Evolutionary conservation across 768 basidiomycete genomes (phyloP).

Genomic region (Leccinum variicolor): DNA sequence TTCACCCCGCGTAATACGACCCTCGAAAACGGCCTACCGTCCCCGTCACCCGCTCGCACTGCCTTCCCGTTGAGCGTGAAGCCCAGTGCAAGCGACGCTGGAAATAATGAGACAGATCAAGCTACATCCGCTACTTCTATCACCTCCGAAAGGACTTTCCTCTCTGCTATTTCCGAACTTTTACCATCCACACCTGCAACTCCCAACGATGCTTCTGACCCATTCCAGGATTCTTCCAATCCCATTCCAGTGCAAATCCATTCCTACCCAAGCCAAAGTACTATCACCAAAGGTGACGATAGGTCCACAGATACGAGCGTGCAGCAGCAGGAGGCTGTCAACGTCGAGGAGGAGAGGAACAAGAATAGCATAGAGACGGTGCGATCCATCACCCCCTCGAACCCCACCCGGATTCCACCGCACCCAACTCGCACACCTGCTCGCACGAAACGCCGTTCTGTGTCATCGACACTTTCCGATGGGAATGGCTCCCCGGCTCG

Average conservation of each 20-base stretch:
- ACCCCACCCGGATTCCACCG: slow-evolving; percentile 42
- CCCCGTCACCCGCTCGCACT: slow-evolving; percentile 31
- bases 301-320: slow-evolving; percentile 31
- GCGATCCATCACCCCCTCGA: slow-evolving; percentile 23
- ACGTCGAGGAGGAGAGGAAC: slow-evolving; percentile 44
- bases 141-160: slow-evolving; percentile 43
- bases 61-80: slow-evolving; percentile 28
- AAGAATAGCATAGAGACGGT: slow-evolving; percentile 1
- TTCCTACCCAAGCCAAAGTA: slow-evolving; percentile 55
- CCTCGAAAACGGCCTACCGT: slow-evolving; percentile 21
- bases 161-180: slow-evolving; percentile 52
- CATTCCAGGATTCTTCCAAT: slow-evolving; percentile 34
- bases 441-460: slow-evolving; percentile 92
- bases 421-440: slow-evolving; percentile 84
- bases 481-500: slow-evolving; percentile 47
- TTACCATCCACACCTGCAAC: slow-evolving; percentile 53
- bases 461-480: slow-evolving; percentile 82
- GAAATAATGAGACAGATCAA: slow-evolving; percentile 25
- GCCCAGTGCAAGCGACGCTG: slow-evolving; percentile 7
- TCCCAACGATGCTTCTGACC: slow-evolving; percentile 49
- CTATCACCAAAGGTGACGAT: slow-evolving; percentile 46
- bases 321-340: slow-evolving; percentile 45
- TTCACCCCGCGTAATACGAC: slow-evolving; percentile 46
- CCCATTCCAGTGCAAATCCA: slow-evolving; percentile 35
- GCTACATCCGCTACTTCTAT: slow-evolving; percentile 42